Conservation (phyloP, 1,284 basidiomycete species). For the Tranzscheliella williamsii region DNA sequence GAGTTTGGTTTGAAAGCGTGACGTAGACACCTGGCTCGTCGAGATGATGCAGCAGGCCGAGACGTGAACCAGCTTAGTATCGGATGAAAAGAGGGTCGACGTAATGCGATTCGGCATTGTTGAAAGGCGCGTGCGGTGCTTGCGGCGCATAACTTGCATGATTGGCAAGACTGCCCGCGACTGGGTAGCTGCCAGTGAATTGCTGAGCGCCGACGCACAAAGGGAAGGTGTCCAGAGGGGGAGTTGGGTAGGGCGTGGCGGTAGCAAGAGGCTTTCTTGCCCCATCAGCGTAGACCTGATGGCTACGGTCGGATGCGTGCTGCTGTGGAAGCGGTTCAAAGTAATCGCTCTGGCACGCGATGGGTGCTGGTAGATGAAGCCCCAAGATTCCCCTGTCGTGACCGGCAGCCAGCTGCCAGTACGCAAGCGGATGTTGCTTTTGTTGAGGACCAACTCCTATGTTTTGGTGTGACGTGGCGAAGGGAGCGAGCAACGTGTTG, state of each 20-base stretch:
- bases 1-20: no score
- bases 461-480: conserved; percentile 19
- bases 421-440: conserved; percentile 34
- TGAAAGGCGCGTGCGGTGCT: conserved; percentile 39
- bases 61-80: no score
- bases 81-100: conserved; percentile 40
- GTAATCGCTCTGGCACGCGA: conserved; percentile 22
- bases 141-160: conserved; percentile 2
- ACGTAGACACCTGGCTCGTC: no score
- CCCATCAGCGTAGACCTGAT: conserved; percentile 1
- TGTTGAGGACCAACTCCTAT: conserved; percentile 6
- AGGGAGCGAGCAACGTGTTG: conserved; percentile 40
- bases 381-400: conserved; percentile 40
- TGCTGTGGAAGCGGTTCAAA: conserved; percentile 26
- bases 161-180: conserved; percentile 1
- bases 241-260: conserved; percentile 31
- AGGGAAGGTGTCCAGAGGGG: conserved; percentile 34
- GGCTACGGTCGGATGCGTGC: not conserved
- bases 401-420: conserved; percentile 39
- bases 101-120: conserved; percentile 36
- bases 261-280: conserved; percentile 27
- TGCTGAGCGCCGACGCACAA: not conserved
- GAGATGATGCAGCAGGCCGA: no score
- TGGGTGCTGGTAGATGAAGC: conserved; percentile 38
- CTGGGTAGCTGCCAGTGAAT: not conserved